These are phyloP conservation scores for Elsinoe arachidis DNA, from an alignment of 2,329 filamentous ascomycete species.

Conservation along the genomic window DNA sequence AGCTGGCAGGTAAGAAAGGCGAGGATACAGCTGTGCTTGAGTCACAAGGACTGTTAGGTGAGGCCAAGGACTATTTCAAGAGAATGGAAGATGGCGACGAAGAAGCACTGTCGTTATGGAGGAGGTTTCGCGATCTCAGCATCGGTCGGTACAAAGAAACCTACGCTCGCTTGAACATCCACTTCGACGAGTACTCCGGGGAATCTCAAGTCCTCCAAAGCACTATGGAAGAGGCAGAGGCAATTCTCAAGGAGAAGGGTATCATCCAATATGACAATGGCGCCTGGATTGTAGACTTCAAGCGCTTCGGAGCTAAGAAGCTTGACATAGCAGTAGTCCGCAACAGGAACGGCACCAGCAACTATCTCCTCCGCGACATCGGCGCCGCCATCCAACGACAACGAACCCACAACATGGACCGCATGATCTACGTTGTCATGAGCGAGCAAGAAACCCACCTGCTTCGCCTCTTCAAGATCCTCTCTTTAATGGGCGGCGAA, in stretches of 20 bases:
- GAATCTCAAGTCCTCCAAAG: conserved; percentile 58
- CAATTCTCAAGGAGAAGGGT: conserved; percentile 49
- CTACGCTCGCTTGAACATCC: conserved; percentile 56
- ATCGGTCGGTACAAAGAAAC: conserved; percentile 57
- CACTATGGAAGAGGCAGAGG: conserved; percentile 53
- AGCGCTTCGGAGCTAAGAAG: conserved; percentile 56
- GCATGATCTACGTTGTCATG: conserved; percentile 60
- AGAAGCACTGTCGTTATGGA: conserved; percentile 52
- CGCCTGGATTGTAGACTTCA: conserved; percentile 60
- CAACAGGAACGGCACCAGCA: conserved; percentile 57
- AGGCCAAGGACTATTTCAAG: conserved; percentile 61
- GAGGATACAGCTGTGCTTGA: conserved; percentile 41
- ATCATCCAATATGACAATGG: conserved; percentile 57
- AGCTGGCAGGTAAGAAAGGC: conserved; percentile 41
- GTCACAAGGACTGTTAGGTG: conserved; percentile 42
- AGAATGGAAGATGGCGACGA: conserved; percentile 56
- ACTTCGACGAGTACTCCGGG: conserved; percentile 58
- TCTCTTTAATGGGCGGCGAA: conserved; percentile 52
- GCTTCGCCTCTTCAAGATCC: conserved; percentile 57
- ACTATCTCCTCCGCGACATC: conserved; percentile 62
- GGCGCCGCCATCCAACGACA: conserved; percentile 56
- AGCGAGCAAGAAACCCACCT: conserved; percentile 57
- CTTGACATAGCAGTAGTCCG: conserved; percentile 60
- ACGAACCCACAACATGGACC: conserved; percentile 54
- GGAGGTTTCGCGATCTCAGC: conserved; percentile 54